These are phyloP conservation scores for Russula sp. DNA, from an alignment of 768 basidiomycete species.

Conservation along the genomic window DNA sequence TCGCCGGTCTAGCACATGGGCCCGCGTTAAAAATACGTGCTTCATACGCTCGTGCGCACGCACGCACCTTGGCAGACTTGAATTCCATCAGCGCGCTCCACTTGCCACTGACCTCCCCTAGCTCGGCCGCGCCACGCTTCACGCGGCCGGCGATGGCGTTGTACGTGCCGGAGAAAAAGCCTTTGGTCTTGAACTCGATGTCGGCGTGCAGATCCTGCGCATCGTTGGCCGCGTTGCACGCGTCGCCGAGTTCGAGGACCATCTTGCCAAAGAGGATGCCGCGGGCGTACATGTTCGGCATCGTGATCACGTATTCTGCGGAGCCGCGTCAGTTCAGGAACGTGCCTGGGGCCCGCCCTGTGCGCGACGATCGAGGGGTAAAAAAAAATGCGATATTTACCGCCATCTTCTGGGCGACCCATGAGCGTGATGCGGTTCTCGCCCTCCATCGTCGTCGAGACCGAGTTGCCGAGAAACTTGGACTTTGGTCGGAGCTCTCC, in stretches of 20 bases:
- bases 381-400: constrained; percentile 34
- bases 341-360: too few relatives aligned
- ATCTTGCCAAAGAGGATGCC: constrained; percentile 89
- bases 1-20: constrained; percentile 44
- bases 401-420: constrained; percentile 79
- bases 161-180: constrained; percentile 96
- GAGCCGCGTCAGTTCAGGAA: too few relatives aligned
- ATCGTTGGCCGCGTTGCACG: constrained; percentile 78
- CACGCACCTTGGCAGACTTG: constrained; percentile 56
- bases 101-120: constrained; percentile 83
- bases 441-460: constrained; percentile 94
- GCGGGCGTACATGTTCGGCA: constrained; percentile 97
- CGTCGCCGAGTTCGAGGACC: constrained; percentile 93
- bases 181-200: constrained; percentile 98
- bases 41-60: too few relatives aligned
- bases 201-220: constrained; percentile 69
- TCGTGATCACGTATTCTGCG: constrained; percentile 78
- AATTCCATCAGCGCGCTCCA: constrained; percentile 93
- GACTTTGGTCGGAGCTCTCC: constrained; percentile 95
- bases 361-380: too few relatives aligned
- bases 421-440: constrained; percentile 84
- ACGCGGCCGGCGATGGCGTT: constrained; percentile 84
- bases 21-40: too few relatives aligned
- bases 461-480: constrained; percentile 94
- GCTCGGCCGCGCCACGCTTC: constrained; percentile 52